Evolutionary conservation across 2,329 filamentous ascomycete species (phyloP), one percentile per base, ranked within the genome.

Genomic region (Pseudogymnoascus sp.): DNA sequence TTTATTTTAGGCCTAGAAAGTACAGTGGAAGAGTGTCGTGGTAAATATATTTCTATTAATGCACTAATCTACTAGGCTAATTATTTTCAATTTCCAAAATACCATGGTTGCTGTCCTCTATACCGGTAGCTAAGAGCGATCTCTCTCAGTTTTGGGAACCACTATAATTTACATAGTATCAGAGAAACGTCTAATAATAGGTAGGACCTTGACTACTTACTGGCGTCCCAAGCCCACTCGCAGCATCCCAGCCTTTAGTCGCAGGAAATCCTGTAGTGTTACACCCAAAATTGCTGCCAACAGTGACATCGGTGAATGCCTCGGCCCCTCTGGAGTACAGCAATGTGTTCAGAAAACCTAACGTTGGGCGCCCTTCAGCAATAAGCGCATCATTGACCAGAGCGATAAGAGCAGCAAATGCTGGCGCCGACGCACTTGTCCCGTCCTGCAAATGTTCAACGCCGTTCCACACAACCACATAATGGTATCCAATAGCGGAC

Each of bases 351-450:
- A 79, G 63, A 68, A 77, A 78, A 2, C 77, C 77, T 1, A 79
- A 66, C 0, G 72, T 68, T 7, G 70, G 69, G 69, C 81, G 79
- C 7, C 82, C 82, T 10, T 74, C 75, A 0, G 79, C 74, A 17
- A 87, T 72, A 13, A 84, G 75, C 0, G 83, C 83, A 65, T 88
- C 85, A 67, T 89, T 89, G 50, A 88, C 75, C 4, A 89, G 77
- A 1, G 82, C 75, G 38, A 89, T 76, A 63, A 88, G 77, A 17
- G 78, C 82, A 0, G 83, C 78, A 2, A 82, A 80, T 0, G 83
- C 74, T 0, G 86, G 87, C 0, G 81, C 75, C 0, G 83, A 80
- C 11, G 84, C 83, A 7, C 76, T 79, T 2, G 79, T 82, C 2
- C 82, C 82, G 33, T 75, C 77, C 42, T 83, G 76, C 0, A 71